Conservation (phyloP, 176 grass and related monocot species). For the Oryza nivara region DNA sequence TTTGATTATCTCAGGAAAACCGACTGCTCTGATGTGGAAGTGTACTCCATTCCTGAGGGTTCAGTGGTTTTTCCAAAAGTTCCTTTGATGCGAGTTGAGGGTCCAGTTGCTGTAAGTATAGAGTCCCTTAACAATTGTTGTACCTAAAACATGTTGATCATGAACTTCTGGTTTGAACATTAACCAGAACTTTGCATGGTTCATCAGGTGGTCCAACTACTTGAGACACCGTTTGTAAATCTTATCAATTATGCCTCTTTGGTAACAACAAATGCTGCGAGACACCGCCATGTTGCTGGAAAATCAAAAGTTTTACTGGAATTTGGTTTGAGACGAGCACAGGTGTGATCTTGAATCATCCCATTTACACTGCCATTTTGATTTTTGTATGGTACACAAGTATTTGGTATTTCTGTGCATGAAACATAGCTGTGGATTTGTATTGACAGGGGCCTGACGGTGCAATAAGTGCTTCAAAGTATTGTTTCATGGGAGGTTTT, state of each 20-base stretch:
- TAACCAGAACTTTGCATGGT: slow-evolving; percentile 3
- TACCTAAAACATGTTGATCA: slow-evolving; percentile 19
- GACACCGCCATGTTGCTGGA: slow-evolving; percentile 91
- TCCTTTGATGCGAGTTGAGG: slow-evolving; percentile 89
- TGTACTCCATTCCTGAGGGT: slow-evolving; percentile 93
- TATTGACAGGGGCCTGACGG: slow-evolving; percentile 89
- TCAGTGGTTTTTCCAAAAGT: slow-evolving; percentile 98
- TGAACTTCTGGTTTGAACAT: slow-evolving; percentile 29
- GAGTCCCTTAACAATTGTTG: slow-evolving; percentile 22
- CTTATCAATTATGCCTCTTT: slow-evolving; percentile 97
- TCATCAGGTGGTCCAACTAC: slow-evolving; percentile 85
- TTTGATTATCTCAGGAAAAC: slow-evolving; percentile 86
- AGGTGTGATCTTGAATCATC: slow-evolving; percentile 56
- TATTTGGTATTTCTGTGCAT: slow-evolving; percentile 27
- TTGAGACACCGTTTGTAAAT: slow-evolving; percentile 99
- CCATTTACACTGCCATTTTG: slow-evolving; percentile 3
- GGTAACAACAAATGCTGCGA: slow-evolving; percentile 94
- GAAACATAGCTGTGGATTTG: slow-evolving; percentile 30
- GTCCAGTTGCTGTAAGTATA: slow-evolving; percentile 92
- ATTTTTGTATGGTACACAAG: not conserved
- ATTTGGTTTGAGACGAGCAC: slow-evolving; percentile 98
- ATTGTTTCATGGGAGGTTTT: slow-evolving; percentile 96
- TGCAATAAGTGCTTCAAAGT: slow-evolving; percentile 99
- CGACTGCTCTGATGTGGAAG: slow-evolving; percentile 89
- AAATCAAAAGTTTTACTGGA: slow-evolving; percentile 88